Conservation (phyloP, 2,329 filamentous ascomycete genomes). For the Aureobasidium sp. region DNA sequence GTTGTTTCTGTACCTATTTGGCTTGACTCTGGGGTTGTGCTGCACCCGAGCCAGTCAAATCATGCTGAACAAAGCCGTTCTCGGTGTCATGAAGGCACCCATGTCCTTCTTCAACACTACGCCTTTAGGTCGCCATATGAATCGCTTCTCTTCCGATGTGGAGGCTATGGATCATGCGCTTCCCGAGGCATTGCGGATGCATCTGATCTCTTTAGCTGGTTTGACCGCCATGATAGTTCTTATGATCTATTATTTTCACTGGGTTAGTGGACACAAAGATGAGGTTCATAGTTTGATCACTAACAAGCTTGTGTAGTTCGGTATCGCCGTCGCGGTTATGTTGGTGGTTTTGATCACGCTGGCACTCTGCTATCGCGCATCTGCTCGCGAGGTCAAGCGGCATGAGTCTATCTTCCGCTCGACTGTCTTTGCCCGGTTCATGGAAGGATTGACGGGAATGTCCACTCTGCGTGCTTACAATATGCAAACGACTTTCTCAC, state of each 20-base stretch:
- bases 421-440: constrained; percentile 81
- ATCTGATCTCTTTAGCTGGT: too few species aligned
- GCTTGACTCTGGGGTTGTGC: constrained; percentile 66
- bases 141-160: constrained; percentile 91
- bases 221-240: too few species aligned
- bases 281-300: too few species aligned
- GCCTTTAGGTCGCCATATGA: constrained; percentile 87
- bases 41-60: constrained; percentile 75
- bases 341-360: too few species aligned
- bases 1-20: constrained; percentile 71
- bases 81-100: constrained; percentile 60
- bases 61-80: constrained; percentile 75
- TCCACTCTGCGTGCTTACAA: constrained; percentile 87
- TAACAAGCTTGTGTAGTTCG: too few species aligned
- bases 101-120: constrained; percentile 97
- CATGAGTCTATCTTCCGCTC: constrained; percentile 87
- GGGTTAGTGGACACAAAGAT: too few species aligned
- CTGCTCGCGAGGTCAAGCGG: constrained; percentile 88
- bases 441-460: constrained; percentile 77
- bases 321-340: too few species aligned
- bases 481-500: constrained; percentile 67
- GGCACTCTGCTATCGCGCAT: constrained; percentile 60
- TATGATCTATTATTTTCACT: too few species aligned
- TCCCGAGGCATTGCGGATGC: constrained; percentile 80
- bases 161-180: constrained; percentile 94